These are phyloP conservation scores for Mortierella antarctica DNA, from an alignment of 192 early-diverging fungal species.

Conservation along the genomic window DNA sequence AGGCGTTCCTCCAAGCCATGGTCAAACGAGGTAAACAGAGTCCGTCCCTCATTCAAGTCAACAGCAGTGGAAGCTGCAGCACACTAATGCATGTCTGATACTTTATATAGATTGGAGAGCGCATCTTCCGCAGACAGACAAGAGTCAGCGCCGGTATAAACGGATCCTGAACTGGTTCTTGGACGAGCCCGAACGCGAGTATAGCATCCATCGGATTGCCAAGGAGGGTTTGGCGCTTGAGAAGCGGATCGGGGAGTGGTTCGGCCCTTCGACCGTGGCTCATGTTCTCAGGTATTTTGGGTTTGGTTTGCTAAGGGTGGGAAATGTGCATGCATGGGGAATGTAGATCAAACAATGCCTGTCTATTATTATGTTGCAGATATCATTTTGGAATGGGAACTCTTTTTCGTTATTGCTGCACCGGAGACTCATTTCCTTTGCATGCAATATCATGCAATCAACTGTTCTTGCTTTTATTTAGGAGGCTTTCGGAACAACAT, in stretches of 20 bases:
- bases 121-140: slow-evolving; percentile 13
- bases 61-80: background rate
- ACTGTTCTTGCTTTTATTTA: slow-evolving; percentile 5
- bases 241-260: slow-evolving; percentile 57
- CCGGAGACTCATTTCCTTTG: background rate
- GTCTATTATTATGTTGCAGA: background rate
- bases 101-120: slow-evolving; percentile 32
- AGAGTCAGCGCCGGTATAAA: slow-evolving; percentile 12
- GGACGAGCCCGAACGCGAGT: slow-evolving; percentile 35
- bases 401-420: too few relatives aligned
- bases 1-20: slow-evolving; percentile 47
- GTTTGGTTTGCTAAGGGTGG: background rate
- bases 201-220: slow-evolving; percentile 55
- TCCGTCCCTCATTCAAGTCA: background rate
- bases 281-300: slow-evolving; percentile 46
- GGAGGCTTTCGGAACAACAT: slow-evolving; percentile 38
- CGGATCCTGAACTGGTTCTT: slow-evolving; percentile 52
- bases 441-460: background rate
- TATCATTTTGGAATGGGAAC: background rate
- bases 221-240: slow-evolving; percentile 48
- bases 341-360: background rate
- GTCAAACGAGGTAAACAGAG: slow-evolving; percentile 45
- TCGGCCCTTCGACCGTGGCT: slow-evolving; percentile 55
- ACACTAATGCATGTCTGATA: background rate
- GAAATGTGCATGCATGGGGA: background rate